Percentiles rank a stretch among this genome's conserved stretches.
phyloP scores from a whole-genome alignment of 148 eudicot species.

The Linanthus parryae region DNA sequence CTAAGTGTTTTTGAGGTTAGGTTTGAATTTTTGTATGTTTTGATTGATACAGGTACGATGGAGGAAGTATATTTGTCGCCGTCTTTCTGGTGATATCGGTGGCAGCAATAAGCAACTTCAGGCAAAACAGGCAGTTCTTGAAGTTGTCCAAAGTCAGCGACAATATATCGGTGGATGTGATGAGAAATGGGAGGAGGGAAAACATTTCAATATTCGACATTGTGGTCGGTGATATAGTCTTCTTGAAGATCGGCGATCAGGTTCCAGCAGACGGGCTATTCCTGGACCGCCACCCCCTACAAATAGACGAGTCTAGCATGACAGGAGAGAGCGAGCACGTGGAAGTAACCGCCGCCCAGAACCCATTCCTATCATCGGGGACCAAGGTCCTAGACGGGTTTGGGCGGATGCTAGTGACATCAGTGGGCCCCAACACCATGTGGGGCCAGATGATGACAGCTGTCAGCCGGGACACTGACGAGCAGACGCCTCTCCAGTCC shows the following conservation, averaged over 20 bases:
- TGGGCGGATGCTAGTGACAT: conserved; percentile 4
- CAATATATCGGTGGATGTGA: neutral
- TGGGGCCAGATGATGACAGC: conserved; percentile 12
- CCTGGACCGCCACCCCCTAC: neutral
- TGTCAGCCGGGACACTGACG: conserved; percentile 2
- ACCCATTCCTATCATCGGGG: conserved; percentile 3
- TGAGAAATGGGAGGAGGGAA: conserved; percentile 5
- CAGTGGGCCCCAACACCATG: conserved; percentile 3
- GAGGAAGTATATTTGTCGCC: conserved; percentile 17
- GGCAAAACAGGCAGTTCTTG: conserved; percentile 5
- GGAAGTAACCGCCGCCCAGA: neutral
- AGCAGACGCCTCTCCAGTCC: conserved; percentile 3
- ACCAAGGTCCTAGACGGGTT: conserved; percentile 2
- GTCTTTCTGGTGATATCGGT: conserved; percentile 8
- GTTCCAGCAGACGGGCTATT: conserved; percentile 10
- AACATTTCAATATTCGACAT: conserved; percentile 2
- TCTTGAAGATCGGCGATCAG: conserved; percentile 8
- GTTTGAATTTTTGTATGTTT: no score
- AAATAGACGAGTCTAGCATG: conserved; percentile 8
- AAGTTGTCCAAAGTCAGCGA: conserved; percentile 7
- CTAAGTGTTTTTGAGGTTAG: no score
- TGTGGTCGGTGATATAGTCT: conserved; percentile 3
- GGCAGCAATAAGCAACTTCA: conserved; percentile 1
- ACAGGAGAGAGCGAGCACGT: conserved; percentile 10
- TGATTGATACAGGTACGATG: no score